A percentile compares a stretch with the other conserved stretches of the same genome.
Conservation (phyloP, 2,329 filamentous ascomycete genomes). For the Neofusicoccum kwambonambiense region DNA sequence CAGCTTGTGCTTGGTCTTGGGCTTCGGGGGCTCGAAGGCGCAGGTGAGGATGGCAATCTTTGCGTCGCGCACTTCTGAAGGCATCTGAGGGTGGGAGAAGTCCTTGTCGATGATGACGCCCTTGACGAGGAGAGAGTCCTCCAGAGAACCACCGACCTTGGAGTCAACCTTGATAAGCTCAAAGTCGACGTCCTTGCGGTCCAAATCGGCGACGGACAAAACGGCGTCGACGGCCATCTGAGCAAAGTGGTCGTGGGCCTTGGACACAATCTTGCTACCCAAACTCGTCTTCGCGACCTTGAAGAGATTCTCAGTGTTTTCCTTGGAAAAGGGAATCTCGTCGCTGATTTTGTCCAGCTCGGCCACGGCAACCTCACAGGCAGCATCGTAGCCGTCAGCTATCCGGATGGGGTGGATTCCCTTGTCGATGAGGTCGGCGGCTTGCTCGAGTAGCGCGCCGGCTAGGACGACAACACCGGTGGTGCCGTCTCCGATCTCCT, state of each 20-base stretch:
- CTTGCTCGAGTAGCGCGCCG: conserved; percentile 91
- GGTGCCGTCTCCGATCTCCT: conserved; percentile 97
- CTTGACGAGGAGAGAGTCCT: conserved; percentile 93
- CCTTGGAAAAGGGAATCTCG: conserved; percentile 77
- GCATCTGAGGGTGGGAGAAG: conserved; percentile 99
- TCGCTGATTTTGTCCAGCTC: conserved; percentile 94
- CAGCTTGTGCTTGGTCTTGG: conserved; percentile 99
- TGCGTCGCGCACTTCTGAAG: conserved; percentile 87
- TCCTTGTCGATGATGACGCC: conserved; percentile 99
- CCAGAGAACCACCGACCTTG: conserved; percentile 90
- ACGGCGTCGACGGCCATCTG: conserved; percentile 97
- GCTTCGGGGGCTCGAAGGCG: conserved; percentile 97
- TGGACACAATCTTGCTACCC: conserved; percentile 98
- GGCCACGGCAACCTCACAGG: conserved; percentile 91
- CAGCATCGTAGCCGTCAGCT: conserved; percentile 96
- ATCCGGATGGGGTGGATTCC: conserved; percentile 98
- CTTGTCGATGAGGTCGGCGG: conserved; percentile 97
- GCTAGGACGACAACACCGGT: conserved; percentile 96
- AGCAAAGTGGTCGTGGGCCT: conserved; percentile 96
- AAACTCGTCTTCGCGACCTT: conserved; percentile 95
- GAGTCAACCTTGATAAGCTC: conserved; percentile 99
- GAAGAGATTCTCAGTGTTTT: conserved; percentile 79
- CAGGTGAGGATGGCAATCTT: conserved; percentile 98
- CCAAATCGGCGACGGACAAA: conserved; percentile 90
- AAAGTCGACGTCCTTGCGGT: conserved; percentile 96